These are phyloP conservation scores for Phytophthora niederhauseri DNA, from an alignment of 352 stramenopile species.

Conservation along the genomic window DNA sequence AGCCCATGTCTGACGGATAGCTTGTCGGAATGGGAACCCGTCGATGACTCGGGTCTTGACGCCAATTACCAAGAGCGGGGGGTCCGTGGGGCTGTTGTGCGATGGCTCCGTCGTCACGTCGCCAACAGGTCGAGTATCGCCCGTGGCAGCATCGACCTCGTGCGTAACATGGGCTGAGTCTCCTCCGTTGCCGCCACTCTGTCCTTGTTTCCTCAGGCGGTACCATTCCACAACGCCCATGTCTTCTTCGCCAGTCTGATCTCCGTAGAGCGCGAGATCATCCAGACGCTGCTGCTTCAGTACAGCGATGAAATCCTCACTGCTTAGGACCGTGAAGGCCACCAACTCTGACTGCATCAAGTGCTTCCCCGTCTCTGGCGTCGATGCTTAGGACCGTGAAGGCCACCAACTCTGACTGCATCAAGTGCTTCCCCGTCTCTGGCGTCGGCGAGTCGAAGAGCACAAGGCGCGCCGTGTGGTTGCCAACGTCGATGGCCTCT, in stretches of 20 bases:
- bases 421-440: slow-evolving; percentile 16
- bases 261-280: slow-evolving; percentile 15
- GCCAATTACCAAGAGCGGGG: slow-evolving; percentile 39
- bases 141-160: slow-evolving; percentile 28
- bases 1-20: slow-evolving; percentile 51
- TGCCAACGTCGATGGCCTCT: slow-evolving; percentile 21
- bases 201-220: background rate
- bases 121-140: background rate
- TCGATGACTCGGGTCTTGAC: slow-evolving; percentile 49
- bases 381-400: slow-evolving; percentile 36
- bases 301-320: slow-evolving; percentile 17
- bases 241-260: background rate
- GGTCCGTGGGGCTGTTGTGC: slow-evolving; percentile 9
- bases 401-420: slow-evolving; percentile 11
- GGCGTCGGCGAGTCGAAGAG: slow-evolving; percentile 22
- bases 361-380: slow-evolving; percentile 13
- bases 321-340: slow-evolving; percentile 24
- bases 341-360: slow-evolving; percentile 20
- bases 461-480: slow-evolving; percentile 31
- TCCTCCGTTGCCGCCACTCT: background rate
- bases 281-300: slow-evolving; percentile 19
- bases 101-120: background rate
- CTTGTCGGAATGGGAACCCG: slow-evolving; percentile 43
- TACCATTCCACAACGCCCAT: slow-evolving; percentile 30
- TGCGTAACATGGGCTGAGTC: slow-evolving; percentile 6